phyloP scores from a whole-genome alignment of 2,329 filamentous ascomycete species.

The Arthrobotrys musiformis region DNA sequence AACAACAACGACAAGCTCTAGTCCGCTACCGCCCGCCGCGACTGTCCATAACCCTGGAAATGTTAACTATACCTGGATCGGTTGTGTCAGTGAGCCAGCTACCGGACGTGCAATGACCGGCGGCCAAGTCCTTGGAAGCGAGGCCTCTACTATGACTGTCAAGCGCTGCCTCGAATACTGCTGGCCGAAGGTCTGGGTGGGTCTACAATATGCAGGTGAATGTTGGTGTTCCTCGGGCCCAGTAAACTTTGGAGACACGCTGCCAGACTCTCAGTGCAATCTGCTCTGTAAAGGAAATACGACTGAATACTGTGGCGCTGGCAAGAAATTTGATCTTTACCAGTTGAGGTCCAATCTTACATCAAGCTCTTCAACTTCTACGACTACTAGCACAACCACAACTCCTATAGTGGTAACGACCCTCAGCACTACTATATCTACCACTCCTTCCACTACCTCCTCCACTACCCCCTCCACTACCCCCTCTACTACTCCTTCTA shows the following conservation, averaged over 20 bases:
- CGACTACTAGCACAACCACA: constrained; percentile 50
- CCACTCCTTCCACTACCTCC: constrained; percentile 59
- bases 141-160: constrained; percentile 53
- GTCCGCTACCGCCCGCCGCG: constrained; percentile 55
- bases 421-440: constrained; percentile 58
- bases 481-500: constrained; percentile 5
- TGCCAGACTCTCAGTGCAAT: constrained; percentile 20
- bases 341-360: constrained; percentile 6
- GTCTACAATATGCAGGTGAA: constrained; percentile 55
- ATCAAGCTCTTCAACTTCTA: constrained; percentile 44
- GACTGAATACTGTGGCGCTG: constrained; percentile 53
- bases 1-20: constrained; percentile 36
- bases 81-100: constrained; percentile 35
- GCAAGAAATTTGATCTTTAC: constrained; percentile 45
- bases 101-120: constrained; percentile 37
- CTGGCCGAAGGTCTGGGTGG: constrained; percentile 32
- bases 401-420: constrained; percentile 12
- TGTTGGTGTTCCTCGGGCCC: constrained; percentile 35
- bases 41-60: constrained; percentile 59
- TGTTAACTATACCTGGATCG: constrained; percentile 60
- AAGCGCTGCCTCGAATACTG: constrained; percentile 51
- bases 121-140: constrained; percentile 26
- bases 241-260: constrained; percentile 25
- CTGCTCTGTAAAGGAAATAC: constrained; percentile 36
- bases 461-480: constrained; percentile 45